Evolutionary conservation across 306 rosid genomes (phyloP), one percentile per base, ranked within the genome.

Genomic region (Neltuma alba): DNA sequence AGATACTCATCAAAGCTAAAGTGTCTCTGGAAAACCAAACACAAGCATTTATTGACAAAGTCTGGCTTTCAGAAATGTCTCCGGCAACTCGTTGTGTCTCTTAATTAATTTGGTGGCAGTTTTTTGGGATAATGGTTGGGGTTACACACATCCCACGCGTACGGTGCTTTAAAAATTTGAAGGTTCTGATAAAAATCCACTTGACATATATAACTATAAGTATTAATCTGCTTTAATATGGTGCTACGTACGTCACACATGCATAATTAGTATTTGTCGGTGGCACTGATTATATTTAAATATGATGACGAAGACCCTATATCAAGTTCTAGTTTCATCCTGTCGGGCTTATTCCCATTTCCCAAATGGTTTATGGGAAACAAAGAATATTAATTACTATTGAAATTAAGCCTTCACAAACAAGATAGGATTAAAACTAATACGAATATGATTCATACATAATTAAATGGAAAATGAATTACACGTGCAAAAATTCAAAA

Each of bases 71-170:
- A 23, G 18, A 5, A 13, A 52, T 52, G 58, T 52, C 58, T 52
- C 27, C 0, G 2, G 23, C 55, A 33, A 33, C 36, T 3, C 36
- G 4, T 33, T 1, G 36, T 33, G 4, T 33, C 36, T 0, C 36
- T 33, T 33, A 33, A 33, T 33, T 33, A 20, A 54, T 21, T 54
- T 54, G 61, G 63, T 57, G 63, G 13, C 14, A 21, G 63, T 77
- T 81, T 74, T 73, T 85, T 76, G 80, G 74, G 79, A 2, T 54
- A 30, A 54, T 9, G 4, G 61, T 21, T 21, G 30, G 61, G 27
- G 20, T 50, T 18, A n/a, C n/a, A n/a, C n/a, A n/a, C n/a, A n/a
- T n/a, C n/a, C n/a, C n/a, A n/a, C n/a, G n/a, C n/a, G n/a, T n/a
- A n/a, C n/a, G n/a, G n/a, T n/a, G n/a, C n/a, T n/a, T n/a, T n/a